Evolutionary conservation across 169 alveolate genomes (phyloP).

Genomic region (Plasmodium inui): DNA sequence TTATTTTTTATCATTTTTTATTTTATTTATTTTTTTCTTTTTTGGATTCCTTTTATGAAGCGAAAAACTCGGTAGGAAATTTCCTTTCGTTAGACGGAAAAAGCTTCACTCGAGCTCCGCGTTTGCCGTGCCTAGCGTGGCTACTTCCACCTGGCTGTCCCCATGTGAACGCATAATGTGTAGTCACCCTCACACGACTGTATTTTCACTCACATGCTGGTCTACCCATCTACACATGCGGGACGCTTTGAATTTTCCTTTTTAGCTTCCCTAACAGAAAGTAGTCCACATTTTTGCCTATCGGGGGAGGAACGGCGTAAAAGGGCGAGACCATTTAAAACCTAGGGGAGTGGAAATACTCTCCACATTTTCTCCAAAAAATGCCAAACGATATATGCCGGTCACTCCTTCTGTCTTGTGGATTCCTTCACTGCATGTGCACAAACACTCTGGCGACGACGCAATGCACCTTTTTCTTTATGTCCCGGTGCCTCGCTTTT

Average conservation of each 20-base stretch:
- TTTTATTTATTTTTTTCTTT: not conserved
- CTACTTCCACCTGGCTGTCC: not conserved
- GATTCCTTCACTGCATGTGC: not conserved
- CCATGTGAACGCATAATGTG: not conserved
- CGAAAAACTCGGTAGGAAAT: not conserved
- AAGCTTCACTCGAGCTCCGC: not conserved
- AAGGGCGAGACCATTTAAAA: not conserved
- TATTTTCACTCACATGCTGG: not conserved
- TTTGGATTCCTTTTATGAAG: not conserved
- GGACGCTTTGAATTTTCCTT: not conserved
- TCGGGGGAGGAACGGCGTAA: not conserved
- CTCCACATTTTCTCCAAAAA: not conserved
- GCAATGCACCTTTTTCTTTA: not conserved
- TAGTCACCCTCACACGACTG: not conserved
- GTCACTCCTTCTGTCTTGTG: not conserved
- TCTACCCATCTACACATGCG: not conserved
- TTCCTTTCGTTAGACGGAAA: not conserved
- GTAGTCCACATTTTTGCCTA: not conserved
- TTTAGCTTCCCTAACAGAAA: not conserved
- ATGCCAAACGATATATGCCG: not conserved
- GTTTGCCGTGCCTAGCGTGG: not conserved
- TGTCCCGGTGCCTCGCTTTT: not conserved
- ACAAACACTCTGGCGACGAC: not conserved
- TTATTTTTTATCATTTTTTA: slow-evolving; percentile 35
- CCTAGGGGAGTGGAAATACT: not conserved